These are phyloP conservation scores for Carex myosuroides DNA, from an alignment of 176 grass and related monocot species.

Conservation along the genomic window DNA sequence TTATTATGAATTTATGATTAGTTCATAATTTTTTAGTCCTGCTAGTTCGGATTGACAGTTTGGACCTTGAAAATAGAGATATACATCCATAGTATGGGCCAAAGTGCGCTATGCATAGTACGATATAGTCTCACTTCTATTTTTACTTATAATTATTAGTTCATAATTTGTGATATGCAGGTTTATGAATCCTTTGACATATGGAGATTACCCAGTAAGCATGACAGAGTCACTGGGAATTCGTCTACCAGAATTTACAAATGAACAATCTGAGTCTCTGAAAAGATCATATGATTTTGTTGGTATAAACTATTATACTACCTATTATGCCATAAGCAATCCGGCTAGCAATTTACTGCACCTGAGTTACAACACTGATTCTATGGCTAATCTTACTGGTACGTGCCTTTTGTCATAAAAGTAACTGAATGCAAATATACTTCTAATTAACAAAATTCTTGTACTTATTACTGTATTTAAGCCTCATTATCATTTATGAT, in stretches of 20 bases:
- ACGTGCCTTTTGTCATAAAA: neutral
- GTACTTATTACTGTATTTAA: neutral
- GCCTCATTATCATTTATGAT: neutral
- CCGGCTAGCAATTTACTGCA: neutral
- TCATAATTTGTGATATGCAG: neutral
- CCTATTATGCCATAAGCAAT: slow-evolving; percentile 17
- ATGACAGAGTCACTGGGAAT: slow-evolving; percentile 12
- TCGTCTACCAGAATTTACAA: slow-evolving; percentile 27
- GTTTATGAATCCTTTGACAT: slow-evolving; percentile 17
- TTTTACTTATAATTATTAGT: neutral
- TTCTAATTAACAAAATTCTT: neutral
- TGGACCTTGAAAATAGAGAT: no score
- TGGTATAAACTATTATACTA: slow-evolving; percentile 39
- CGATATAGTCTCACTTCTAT: no score
- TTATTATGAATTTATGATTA: neutral
- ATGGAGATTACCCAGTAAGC: slow-evolving; percentile 15
- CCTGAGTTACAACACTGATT: slow-evolving; percentile 19
- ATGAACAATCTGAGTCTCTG: slow-evolving; percentile 23
- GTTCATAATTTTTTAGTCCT: neutral
- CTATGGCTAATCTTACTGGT: neutral
- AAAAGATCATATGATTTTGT: slow-evolving; percentile 38
- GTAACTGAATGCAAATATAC: neutral
- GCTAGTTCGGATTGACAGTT: no score
- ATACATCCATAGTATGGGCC: no score
- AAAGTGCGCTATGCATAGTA: no score